phyloP scores from a whole-genome alignment of 441 rosid species.

The Erodium texanum region DNA sequence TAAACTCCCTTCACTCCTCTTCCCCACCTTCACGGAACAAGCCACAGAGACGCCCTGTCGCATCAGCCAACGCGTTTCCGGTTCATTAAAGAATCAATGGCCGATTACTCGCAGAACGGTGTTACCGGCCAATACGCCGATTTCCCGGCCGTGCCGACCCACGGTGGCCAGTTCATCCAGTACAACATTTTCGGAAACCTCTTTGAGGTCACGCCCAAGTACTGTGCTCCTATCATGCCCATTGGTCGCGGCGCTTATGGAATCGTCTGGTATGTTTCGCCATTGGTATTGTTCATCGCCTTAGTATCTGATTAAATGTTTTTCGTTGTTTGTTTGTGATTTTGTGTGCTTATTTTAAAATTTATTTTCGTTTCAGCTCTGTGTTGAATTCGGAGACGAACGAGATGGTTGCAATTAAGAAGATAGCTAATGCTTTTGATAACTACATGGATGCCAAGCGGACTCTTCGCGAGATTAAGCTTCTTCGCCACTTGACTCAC shows the following conservation, averaged over 20 bases:
- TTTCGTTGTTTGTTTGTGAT: background rate
- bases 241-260: slow-evolving; percentile 98
- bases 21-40: too few relatives aligned
- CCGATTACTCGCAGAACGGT: slow-evolving; percentile 8
- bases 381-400: slow-evolving; percentile 81
- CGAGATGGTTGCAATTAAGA: slow-evolving; percentile 89
- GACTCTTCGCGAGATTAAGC: slow-evolving; percentile 94
- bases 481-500: slow-evolving; percentile 86
- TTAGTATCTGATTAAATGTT: background rate
- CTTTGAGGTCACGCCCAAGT: slow-evolving; percentile 75
- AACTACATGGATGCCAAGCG: slow-evolving; percentile 96
- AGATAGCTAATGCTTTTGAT: slow-evolving; percentile 90
- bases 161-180: slow-evolving; percentile 62
- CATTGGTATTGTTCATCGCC: too few relatives aligned
- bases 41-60: too few relatives aligned
- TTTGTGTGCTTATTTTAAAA: background rate
- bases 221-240: slow-evolving; percentile 81
- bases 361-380: slow-evolving; percentile 74
- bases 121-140: slow-evolving; percentile 18
- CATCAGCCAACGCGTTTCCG: too few relatives aligned
- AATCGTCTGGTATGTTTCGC: slow-evolving; percentile 81
- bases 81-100: slow-evolving; percentile 20
- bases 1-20: too few relatives aligned
- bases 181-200: slow-evolving; percentile 70
- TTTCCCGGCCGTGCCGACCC: slow-evolving; percentile 59